phyloP scores from a whole-genome alignment of 2,329 filamentous ascomycete genomes.

The Monosporascus cannonballus region DNA sequence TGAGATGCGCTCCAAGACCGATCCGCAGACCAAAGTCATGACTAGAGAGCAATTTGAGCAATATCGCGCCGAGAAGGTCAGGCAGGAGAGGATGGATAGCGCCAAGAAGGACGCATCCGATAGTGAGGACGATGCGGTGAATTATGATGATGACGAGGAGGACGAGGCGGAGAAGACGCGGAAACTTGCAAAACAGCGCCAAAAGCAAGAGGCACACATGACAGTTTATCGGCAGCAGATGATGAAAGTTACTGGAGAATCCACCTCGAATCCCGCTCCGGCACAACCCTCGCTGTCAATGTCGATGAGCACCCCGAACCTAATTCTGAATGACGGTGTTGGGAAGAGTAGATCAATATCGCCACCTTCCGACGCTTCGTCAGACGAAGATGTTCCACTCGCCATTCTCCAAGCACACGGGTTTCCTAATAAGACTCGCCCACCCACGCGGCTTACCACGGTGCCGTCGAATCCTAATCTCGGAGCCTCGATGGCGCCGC shows the following conservation, averaged over 20 bases:
- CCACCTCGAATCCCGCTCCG: slow-evolving; percentile 38
- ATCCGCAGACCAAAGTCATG: slow-evolving; percentile 71
- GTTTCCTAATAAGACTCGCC: slow-evolving; percentile 72
- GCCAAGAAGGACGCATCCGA: slow-evolving; percentile 34
- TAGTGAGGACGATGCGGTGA: slow-evolving; percentile 38
- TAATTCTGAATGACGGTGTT: slow-evolving; percentile 30
- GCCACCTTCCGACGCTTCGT: slow-evolving; percentile 46
- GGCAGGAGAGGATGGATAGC: slow-evolving; percentile 41
- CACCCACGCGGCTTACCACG: slow-evolving; percentile 60
- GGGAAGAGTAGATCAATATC: slow-evolving; percentile 31
- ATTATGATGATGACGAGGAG: slow-evolving; percentile 60
- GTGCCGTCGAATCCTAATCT: slow-evolving; percentile 69
- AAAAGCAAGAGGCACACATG: slow-evolving; percentile 86
- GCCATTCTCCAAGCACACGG: slow-evolving; percentile 84
- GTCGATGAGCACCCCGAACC: slow-evolving; percentile 58
- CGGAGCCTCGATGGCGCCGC: slow-evolving; percentile 44
- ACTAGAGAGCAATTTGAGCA: slow-evolving; percentile 82
- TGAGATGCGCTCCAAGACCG: slow-evolving; percentile 24
- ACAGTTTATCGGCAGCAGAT: slow-evolving; percentile 88
- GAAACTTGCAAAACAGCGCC: slow-evolving; percentile 67
- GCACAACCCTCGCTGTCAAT: slow-evolving; percentile 50
- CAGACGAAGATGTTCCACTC: slow-evolving; percentile 83
- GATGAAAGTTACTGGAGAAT: slow-evolving; percentile 90
- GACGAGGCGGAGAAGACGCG: slow-evolving; percentile 73
- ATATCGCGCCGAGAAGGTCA: slow-evolving; percentile 68